Evolutionary conservation across 257 asterid species (phyloP).

Genomic region (Anisodus tanguticus): DNA sequence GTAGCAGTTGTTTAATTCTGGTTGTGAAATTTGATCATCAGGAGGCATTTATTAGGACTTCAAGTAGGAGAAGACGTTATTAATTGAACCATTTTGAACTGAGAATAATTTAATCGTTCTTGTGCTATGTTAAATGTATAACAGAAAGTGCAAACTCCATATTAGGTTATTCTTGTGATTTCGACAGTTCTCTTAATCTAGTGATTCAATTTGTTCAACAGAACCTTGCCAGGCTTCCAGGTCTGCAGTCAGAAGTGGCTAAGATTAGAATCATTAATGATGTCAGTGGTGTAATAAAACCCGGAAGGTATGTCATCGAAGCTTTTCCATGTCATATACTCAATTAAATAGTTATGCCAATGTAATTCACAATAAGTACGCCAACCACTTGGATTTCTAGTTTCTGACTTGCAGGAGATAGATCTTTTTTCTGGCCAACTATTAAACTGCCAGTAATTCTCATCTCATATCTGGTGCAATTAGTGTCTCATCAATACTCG

Average conservation of each 20-base stretch:
- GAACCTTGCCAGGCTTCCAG: slow-evolving; percentile 59
- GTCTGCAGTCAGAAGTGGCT: slow-evolving; percentile 51
- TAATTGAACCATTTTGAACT: neutral
- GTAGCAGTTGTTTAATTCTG: neutral
- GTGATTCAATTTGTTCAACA: slow-evolving; percentile 36
- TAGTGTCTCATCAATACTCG: slow-evolving; percentile 11
- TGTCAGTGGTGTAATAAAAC: slow-evolving; percentile 62
- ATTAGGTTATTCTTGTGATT: neutral
- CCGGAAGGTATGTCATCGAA: slow-evolving; percentile 57
- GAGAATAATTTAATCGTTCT: neutral
- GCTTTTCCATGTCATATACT: neutral
- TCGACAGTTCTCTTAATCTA: neutral
- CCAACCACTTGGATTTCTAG: slow-evolving; percentile 23
- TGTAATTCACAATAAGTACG: neutral
- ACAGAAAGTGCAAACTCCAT: slow-evolving; percentile 5
- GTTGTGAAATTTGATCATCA: neutral
- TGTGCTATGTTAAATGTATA: neutral
- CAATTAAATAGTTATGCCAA: neutral
- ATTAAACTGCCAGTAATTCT: neutral
- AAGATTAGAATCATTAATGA: slow-evolving; percentile 53
- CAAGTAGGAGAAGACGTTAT: neutral
- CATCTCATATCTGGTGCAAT: slow-evolving; percentile 14
- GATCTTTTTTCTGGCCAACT: neutral
- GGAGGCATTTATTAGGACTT: neutral
- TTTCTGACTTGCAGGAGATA: neutral